These are phyloP conservation scores for Boletus reticuloceps DNA, from an alignment of 768 basidiomycete genomes.

Conservation along the genomic window DNA sequence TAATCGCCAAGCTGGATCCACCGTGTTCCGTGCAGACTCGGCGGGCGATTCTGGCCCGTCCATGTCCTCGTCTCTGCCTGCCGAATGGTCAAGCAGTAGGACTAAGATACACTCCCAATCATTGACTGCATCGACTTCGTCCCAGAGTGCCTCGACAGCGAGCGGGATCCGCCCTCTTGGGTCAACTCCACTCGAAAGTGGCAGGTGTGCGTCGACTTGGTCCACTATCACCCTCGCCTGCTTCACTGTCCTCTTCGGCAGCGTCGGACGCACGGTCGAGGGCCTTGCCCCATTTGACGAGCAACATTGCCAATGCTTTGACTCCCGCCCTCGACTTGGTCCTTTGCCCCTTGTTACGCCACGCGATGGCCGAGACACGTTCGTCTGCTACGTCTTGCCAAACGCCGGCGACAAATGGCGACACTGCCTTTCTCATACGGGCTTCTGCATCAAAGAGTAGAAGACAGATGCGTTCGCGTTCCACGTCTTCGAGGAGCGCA, in stretches of 20 bases:
- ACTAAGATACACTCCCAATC: slow-evolving; percentile 86
- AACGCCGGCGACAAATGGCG: slow-evolving; percentile 71
- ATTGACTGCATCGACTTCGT: slow-evolving; percentile 65
- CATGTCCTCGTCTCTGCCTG: too few species aligned
- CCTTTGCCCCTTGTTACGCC: slow-evolving; percentile 38
- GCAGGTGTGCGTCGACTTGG: slow-evolving; percentile 35
- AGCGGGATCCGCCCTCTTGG: slow-evolving; percentile 64
- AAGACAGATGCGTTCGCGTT: slow-evolving; percentile 75
- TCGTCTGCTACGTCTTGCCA: slow-evolving; percentile 82
- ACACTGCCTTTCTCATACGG: slow-evolving; percentile 77
- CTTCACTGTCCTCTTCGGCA: slow-evolving; percentile 44
- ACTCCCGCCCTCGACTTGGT: slow-evolving; percentile 60
- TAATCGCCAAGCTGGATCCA: slow-evolving; percentile 78
- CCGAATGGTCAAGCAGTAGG: slow-evolving; percentile 84
- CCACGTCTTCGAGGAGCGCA: slow-evolving; percentile 86
- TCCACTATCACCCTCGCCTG: slow-evolving; percentile 37
- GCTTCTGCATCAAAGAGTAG: slow-evolving; percentile 85
- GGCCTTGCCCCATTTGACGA: slow-evolving; percentile 72
- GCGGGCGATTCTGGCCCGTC: too few species aligned
- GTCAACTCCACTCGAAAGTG: slow-evolving; percentile 40
- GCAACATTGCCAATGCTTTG: slow-evolving; percentile 67
- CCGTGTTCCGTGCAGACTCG: too few species aligned
- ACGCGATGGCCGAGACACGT: slow-evolving; percentile 48
- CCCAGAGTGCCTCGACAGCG: slow-evolving; percentile 89
- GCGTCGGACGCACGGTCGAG: slow-evolving; percentile 50